phyloP scores from a whole-genome alignment of 805 yeast species.

The Wickerhamia fluorescens region DNA sequence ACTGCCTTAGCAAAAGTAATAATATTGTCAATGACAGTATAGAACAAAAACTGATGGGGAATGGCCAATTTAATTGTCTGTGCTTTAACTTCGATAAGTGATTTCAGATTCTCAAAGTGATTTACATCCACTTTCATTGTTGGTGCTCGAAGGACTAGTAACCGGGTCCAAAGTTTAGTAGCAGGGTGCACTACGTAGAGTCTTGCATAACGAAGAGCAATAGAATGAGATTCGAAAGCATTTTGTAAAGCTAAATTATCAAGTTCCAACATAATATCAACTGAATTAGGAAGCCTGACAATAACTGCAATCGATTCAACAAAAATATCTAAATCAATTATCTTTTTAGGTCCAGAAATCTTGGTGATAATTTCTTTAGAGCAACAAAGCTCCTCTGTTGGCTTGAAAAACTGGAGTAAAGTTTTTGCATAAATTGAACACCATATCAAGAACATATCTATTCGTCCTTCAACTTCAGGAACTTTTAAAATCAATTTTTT shows the following conservation, averaged over 20 bases:
- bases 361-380: conserved; percentile 18
- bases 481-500: conserved; percentile 21
- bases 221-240: conserved; percentile 18
- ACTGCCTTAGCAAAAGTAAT: conserved; percentile 61
- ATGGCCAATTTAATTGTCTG: conserved; percentile 44
- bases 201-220: conserved; percentile 30
- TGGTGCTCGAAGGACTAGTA: conserved; percentile 27
- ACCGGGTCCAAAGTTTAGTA: conserved; percentile 34
- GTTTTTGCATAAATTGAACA: conserved; percentile 33
- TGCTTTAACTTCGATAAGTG: conserved; percentile 17
- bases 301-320: conserved; percentile 33
- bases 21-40: conserved; percentile 73
- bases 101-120: conserved; percentile 7
- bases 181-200: conserved; percentile 46
- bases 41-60: conserved; percentile 71
- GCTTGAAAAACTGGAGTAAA: conserved; percentile 25
- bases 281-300: conserved; percentile 38
- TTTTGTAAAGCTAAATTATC: conserved; percentile 24
- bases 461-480: conserved; percentile 32
- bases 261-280: conserved; percentile 41
- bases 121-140: conserved; percentile 8
- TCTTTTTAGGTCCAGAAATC: conserved; percentile 9
- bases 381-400: conserved; percentile 22
- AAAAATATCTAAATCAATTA: conserved; percentile 22
- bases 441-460: conserved; percentile 37